phyloP scores from a whole-genome alignment of 2,329 filamentous ascomycete species.

The Trichoderma arundinaceum region DNA sequence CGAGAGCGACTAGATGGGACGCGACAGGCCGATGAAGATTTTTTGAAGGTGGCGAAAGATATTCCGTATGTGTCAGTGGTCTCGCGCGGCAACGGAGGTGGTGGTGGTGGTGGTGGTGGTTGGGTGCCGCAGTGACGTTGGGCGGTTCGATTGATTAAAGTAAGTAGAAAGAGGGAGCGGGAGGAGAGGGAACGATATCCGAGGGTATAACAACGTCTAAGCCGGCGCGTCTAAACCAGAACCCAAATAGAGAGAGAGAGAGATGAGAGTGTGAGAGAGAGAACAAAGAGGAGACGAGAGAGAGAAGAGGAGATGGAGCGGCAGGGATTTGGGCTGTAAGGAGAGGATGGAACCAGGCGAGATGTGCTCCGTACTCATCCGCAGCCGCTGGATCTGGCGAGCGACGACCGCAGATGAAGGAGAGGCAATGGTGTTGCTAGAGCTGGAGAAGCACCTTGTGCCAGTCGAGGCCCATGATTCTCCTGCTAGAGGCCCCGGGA shows the following conservation, averaged over 20 bases:
- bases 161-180: constrained; percentile 38
- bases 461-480: constrained; percentile 47
- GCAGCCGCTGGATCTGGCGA: constrained; percentile 33
- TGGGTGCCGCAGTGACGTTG: constrained; percentile 30
- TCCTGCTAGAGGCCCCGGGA: constrained; percentile 28
- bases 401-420: constrained; percentile 23
- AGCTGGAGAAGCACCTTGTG: constrained; percentile 35
- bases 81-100: constrained; percentile 15
- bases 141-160: constrained; percentile 35
- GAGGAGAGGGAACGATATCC: constrained; percentile 30
- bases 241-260: constrained; percentile 38
- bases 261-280: constrained; percentile 35
- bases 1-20: constrained; percentile 20
- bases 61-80: constrained; percentile 20
- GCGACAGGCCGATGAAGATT: constrained; percentile 24
- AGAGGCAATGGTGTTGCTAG: constrained; percentile 34
- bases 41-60: constrained; percentile 30
- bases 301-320: constrained; percentile 33
- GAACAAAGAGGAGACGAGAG: constrained; percentile 33
- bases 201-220: constrained; percentile 45
- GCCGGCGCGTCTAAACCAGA: constrained; percentile 49
- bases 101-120: constrained; percentile 22
- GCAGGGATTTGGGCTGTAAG: constrained; percentile 32
- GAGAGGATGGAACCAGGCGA: constrained; percentile 25
- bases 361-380: constrained; percentile 38